Conservation (phyloP, 768 basidiomycete genomes). For the Xanthoconium stramineum region DNA sequence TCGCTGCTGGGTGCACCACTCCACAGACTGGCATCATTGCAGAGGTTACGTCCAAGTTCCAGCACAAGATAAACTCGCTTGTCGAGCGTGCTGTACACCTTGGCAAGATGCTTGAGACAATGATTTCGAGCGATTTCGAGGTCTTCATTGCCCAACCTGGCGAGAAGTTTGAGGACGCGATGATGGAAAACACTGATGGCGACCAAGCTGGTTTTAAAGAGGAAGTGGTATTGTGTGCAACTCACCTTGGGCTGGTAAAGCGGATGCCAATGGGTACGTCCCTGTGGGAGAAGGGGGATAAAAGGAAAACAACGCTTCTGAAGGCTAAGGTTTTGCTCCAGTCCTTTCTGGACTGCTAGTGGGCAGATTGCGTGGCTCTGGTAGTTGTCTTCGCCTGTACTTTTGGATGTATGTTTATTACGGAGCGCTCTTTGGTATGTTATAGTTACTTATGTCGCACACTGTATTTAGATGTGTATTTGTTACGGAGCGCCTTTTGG, state of each 20-base stretch:
- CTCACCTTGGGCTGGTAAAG: conserved; percentile 10
- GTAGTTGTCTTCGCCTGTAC: too few relatives aligned
- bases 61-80: neutral
- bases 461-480: too few relatives aligned
- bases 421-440: too few relatives aligned
- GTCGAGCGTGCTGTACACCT: conserved; percentile 10
- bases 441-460: too few relatives aligned
- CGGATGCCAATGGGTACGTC: neutral
- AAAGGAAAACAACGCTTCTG: conserved; percentile 2
- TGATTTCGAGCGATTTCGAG: conserved; percentile 11
- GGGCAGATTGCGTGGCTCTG: too few relatives aligned
- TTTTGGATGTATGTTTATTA: too few relatives aligned
- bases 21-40: neutral
- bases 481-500: too few relatives aligned
- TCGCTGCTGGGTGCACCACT: conserved; percentile 6
- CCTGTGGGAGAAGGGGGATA: conserved; percentile 9
- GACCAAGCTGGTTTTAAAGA: neutral
- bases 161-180: neutral
- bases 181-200: neutral
- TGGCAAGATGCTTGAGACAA: neutral
- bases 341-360: neutral
- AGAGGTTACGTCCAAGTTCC: neutral
- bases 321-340: conserved; percentile 9
- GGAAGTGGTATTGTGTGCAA: conserved; percentile 5
- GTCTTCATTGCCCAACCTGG: conserved; percentile 1